A percentile compares a stretch with the other conserved stretches of the same genome.
Evolutionary conservation across 495 filamentous ascomycete genomes (phyloP).

Genomic region (Neurospora sp.): DNA sequence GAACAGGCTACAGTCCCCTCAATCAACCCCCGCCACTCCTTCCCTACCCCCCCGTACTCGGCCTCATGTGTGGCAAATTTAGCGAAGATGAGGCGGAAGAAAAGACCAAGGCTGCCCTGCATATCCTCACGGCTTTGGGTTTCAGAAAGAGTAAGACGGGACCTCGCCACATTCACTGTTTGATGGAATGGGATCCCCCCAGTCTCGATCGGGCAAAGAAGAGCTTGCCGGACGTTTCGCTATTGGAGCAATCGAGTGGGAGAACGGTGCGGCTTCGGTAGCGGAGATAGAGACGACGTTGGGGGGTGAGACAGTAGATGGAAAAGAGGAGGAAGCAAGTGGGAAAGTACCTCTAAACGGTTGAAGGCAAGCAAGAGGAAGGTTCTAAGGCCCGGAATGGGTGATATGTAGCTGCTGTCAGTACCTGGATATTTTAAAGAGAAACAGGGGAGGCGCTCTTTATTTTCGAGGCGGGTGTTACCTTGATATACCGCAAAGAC

Average conservation of each 20-base stretch:
- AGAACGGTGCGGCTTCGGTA: not conserved
- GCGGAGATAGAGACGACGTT: not conserved
- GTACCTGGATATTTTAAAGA: not conserved
- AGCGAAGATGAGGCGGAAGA: not conserved
- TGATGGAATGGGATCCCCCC: not conserved
- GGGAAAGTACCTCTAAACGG: not conserved
- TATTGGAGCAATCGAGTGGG: not conserved
- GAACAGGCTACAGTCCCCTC: not conserved
- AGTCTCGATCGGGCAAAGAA: not conserved
- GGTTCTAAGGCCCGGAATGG: not conserved
- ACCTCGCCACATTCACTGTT: rapidly evolving
- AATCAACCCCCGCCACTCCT: no score
- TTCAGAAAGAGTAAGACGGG: not conserved
- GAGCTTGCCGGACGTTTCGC: not conserved
- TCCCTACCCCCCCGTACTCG: no score
- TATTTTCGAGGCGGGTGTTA: not conserved
- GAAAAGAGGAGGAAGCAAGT: not conserved
- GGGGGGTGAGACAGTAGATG: not conserved
- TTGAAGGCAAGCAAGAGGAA: not conserved
- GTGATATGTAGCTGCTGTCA: not conserved
- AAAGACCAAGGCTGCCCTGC: not conserved
- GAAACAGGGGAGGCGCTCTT: not conserved
- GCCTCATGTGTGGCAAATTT: not conserved
- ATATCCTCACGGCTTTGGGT: not conserved
- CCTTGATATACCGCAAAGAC: no score